Conservation (phyloP, 2,329 filamentous ascomycete species). For the Teratosphaeria destructans region DNA sequence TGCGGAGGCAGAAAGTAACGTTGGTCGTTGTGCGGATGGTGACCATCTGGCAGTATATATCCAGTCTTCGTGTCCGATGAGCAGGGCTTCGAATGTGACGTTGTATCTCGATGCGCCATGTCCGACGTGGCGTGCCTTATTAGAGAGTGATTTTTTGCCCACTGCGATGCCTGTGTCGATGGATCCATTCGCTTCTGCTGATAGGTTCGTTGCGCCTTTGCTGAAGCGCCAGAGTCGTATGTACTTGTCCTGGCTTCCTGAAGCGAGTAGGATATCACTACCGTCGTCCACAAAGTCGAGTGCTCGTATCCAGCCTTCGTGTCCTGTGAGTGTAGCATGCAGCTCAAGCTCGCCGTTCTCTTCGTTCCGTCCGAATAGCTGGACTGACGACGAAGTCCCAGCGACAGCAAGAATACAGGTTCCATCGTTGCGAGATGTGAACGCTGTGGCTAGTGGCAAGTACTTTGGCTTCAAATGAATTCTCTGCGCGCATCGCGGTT, state of each 20-base stretch:
- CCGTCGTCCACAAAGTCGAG: constrained; percentile 63
- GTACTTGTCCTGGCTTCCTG: constrained; percentile 95
- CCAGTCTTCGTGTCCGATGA: constrained; percentile 96
- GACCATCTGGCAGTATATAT: constrained; percentile 83
- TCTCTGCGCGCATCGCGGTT: constrained; percentile 42
- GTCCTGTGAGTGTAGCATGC: constrained; percentile 70
- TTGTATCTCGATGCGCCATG: constrained; percentile 55
- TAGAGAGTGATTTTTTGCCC: constrained; percentile 57
- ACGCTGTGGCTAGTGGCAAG: constrained; percentile 68
- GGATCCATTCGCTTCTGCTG: not conserved
- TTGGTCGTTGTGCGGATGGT: constrained; percentile 31
- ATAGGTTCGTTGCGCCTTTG: constrained; percentile 39
- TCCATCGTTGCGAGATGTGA: constrained; percentile 47
- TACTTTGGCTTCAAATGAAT: constrained; percentile 66
- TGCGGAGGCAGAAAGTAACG: constrained; percentile 74
- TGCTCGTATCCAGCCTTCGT: constrained; percentile 90
- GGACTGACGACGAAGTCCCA: constrained; percentile 72
- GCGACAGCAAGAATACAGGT: constrained; percentile 60
- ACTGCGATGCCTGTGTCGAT: constrained; percentile 3
- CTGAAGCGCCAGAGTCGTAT: constrained; percentile 86
- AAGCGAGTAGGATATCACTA: constrained; percentile 70
- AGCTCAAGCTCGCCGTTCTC: constrained; percentile 49
- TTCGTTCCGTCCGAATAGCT: constrained; percentile 58
- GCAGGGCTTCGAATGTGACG: constrained; percentile 83
- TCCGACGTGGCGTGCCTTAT: constrained; percentile 74